Base-by-base conservation (phyloP, 164 flowering plant species). In the Chimonanthus salicifolius region DNA sequence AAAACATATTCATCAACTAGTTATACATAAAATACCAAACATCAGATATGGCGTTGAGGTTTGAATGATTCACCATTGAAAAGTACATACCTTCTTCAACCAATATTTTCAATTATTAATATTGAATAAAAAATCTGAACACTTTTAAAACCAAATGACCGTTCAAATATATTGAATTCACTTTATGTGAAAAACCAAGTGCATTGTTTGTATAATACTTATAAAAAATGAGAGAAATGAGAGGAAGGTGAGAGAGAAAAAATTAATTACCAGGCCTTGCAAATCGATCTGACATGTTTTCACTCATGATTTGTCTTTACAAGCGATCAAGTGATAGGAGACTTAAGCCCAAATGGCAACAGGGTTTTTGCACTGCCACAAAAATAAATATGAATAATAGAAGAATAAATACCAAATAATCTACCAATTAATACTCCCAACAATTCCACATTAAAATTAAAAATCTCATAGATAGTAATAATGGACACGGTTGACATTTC, bases 241-340 rank as follows among this genome's bases (percentile, higher is more conserved):
- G 16, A 16, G 9, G 13, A 6, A 70, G 58, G 68, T n/a, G 45
- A 66, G n/a, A 49, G 60, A 4, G 13, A 54, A 54, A 21, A 51
- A 44, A 7, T 3, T 58, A 76, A 87, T 83, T 72, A 86, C 88
- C 83, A 69, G 86, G 87, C 65, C 78, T 78, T 6, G 87, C 79
- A 58, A 83, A 82, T 65, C 85, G 84, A 77, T 86, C 87, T 3
- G 88, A 82, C 88, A 87, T 87, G 49, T 51, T 46, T 5, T 44
- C 43, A 45, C n/a, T 45, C 74, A 72, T 6, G 47, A 68, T 47
- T 5, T 15, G 62, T 33, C 7, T 49, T 44, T 44, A 16, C 49
- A 2, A 20, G 67, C 45, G 74, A 62, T 49, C 21, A 58, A 70
- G 44, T 60, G 64, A 48, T 49, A 33, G 49, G 72, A 43, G 49